These are phyloP conservation scores for Trapa incisa DNA, from an alignment of 345 rosid genomes.

Conservation along the genomic window DNA sequence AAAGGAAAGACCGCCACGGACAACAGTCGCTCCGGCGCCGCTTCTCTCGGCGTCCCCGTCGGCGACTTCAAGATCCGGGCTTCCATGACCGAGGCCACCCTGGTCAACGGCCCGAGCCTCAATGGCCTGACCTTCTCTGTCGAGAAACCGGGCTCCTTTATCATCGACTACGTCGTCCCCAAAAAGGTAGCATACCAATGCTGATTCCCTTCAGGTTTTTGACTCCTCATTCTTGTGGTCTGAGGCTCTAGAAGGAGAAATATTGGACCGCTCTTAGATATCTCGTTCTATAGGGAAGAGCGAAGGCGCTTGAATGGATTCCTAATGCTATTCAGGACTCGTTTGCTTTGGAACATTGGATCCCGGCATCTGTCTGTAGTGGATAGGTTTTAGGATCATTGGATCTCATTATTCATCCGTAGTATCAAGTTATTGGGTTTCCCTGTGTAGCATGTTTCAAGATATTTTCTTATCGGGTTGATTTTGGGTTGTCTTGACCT, in stretches of 20 bases:
- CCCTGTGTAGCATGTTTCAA: not conserved
- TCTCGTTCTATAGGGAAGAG: not conserved
- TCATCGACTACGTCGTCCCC: conserved; percentile 69
- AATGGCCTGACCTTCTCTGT: conserved; percentile 61
- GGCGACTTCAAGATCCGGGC: conserved; percentile 69
- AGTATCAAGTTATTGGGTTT: not conserved
- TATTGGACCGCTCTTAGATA: not conserved
- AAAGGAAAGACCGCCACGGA: conserved; percentile 55
- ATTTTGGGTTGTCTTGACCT: not conserved
- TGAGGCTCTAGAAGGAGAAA: too few relatives aligned
- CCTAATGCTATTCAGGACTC: not conserved
- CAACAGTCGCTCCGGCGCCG: conserved; percentile 27
- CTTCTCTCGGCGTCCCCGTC: conserved; percentile 38
- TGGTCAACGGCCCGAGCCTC: conserved; percentile 65
- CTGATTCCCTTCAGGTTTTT: not conserved
- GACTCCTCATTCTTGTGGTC: not conserved
- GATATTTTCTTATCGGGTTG: not conserved
- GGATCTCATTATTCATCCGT: not conserved
- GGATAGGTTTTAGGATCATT: not conserved
- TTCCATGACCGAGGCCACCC: conserved; percentile 71
- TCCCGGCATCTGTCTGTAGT: too few relatives aligned
- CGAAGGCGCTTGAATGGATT: not conserved
- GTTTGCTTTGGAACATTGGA: not conserved
- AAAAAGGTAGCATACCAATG: conserved; percentile 30
- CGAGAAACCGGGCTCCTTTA: conserved; percentile 79